Evolutionary conservation across 2,329 filamentous ascomycete species (phyloP), one percentile per base, ranked within the genome.

Genomic region (Pseudogymnoascus sp.): DNA sequence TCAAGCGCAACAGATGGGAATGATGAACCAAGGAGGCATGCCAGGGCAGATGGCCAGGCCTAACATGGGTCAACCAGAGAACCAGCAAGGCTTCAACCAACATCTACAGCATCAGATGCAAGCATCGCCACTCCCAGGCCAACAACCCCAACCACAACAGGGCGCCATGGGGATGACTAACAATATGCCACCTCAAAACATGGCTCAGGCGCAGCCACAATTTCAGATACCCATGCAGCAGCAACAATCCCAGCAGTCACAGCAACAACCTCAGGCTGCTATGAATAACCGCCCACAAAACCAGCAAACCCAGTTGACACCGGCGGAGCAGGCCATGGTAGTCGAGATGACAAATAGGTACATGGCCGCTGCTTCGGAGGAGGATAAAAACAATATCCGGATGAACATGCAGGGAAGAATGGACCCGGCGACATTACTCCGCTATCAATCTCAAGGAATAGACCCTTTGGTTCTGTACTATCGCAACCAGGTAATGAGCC

Each of bases 81-180:
- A 74, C 2, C 82, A 81, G 63, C 81, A 78, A 66, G 78, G 76
- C 1, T 85, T 86, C n/a, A n/a, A n/a, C 62, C 82, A 82, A 63
- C 78, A 81, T 57, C 75, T 85, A 35, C 82, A 83, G 62, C 81
- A 83, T 60, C 80, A 77, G 61, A 83, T 84, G 80, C 82, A 85
- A 66, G 72, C 77, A 3, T 77, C 79, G 1, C 78, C 77, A 37
- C 77, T 84, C 22, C 75, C 78, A 8, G 81, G 77, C 58, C 81
- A 81, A 63, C 71, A 72, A 59, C 30, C 74, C 4, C 67, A 69
- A 61, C 63, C 66, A 18, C 69, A 65, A n/a, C 65, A 69, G 47
- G 66, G 68, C 57, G 59, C 63, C 0, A 67, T 70, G 62, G 70
- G 71, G 67, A 74, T 64, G 70, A 72, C 62, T 28, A 70, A 68